These are phyloP conservation scores for Acidomyces sp. DNA, from an alignment of 495 filamentous ascomycete genomes.

Conservation along the genomic window DNA sequence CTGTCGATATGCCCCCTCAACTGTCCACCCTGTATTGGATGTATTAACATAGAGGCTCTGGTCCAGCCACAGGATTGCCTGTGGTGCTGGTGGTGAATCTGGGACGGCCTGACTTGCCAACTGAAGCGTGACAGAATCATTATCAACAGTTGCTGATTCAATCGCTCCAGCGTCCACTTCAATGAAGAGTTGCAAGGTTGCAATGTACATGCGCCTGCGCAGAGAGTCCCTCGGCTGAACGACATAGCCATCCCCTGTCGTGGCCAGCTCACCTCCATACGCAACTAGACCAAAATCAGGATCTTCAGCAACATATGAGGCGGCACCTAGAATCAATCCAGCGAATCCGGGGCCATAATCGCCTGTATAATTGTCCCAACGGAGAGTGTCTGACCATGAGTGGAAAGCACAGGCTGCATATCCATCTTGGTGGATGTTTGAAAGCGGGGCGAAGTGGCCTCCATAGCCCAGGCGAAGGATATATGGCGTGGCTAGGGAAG, in stretches of 20 bases:
- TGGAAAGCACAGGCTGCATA: slow-evolving; percentile 40
- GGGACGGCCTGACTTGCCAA: too few species aligned
- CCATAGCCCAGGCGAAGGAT: slow-evolving; percentile 37
- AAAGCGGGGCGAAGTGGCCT: slow-evolving; percentile 35
- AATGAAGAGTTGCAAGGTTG: slow-evolving; percentile 30
- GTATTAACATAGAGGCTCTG: too few species aligned
- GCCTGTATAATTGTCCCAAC: slow-evolving; percentile 40
- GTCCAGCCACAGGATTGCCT: too few species aligned
- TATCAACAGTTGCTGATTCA: too few species aligned
- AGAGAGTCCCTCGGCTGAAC: slow-evolving; percentile 32
- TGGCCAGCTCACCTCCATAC: slow-evolving; percentile 32
- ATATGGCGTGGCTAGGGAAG: slow-evolving; percentile 12
- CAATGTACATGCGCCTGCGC: slow-evolving; percentile 33
- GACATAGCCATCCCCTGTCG: slow-evolving; percentile 1
- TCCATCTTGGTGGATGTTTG: slow-evolving; percentile 38
- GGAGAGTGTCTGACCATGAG: slow-evolving; percentile 37
- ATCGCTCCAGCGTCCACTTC: slow-evolving; percentile 33
- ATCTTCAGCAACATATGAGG: slow-evolving; percentile 33
- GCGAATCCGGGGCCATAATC: slow-evolving; percentile 41
- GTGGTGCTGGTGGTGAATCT: too few species aligned
- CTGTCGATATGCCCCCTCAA: too few species aligned
- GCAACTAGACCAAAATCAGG: slow-evolving; percentile 29
- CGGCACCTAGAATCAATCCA: slow-evolving; percentile 34
- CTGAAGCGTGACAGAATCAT: too few species aligned
- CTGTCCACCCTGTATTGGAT: too few species aligned